phyloP scores from a whole-genome alignment of 805 yeast species.

The Candida silvicultrix region DNA sequence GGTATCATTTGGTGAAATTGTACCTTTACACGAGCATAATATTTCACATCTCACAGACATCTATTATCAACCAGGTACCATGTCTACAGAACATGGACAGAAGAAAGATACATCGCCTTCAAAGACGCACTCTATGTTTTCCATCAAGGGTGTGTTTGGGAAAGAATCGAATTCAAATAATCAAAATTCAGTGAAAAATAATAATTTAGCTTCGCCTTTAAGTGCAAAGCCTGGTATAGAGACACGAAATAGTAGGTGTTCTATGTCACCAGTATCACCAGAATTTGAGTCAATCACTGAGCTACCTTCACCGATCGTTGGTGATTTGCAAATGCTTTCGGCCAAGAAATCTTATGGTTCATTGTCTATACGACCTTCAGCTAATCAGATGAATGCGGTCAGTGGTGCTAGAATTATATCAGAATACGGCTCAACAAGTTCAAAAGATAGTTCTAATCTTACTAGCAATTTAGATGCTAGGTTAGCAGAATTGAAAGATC shows the following conservation, averaged over 20 bases:
- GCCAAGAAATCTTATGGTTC: conserved; percentile 3
- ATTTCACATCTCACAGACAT: not conserved
- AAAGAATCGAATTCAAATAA: not conserved
- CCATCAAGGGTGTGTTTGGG: not conserved
- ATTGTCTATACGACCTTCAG: conserved; percentile 7
- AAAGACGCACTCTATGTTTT: not conserved
- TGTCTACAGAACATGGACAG: not conserved
- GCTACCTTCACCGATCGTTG: conserved; percentile 39
- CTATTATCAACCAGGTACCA: too few species aligned
- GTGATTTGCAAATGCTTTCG: not conserved
- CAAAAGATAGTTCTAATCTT: not conserved
- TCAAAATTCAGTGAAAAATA: not conserved
- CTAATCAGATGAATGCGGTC: not conserved
- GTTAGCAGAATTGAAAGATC: not conserved
- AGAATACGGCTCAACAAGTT: conserved; percentile 27
- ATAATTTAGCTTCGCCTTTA: not conserved
- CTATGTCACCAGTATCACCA: conserved; percentile 20
- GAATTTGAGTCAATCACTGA: conserved; percentile 31
- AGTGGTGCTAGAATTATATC: conserved; percentile 26
- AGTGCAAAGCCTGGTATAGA: not conserved
- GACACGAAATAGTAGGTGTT: not conserved
- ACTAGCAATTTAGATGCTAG: not conserved
- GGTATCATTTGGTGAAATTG: too few species aligned
- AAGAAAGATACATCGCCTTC: not conserved
- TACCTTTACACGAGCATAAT: not conserved